Evolutionary conservation across 768 basidiomycete genomes (phyloP), one percentile per base, ranked within the genome.

Genomic region (Mycena rosella): DNA sequence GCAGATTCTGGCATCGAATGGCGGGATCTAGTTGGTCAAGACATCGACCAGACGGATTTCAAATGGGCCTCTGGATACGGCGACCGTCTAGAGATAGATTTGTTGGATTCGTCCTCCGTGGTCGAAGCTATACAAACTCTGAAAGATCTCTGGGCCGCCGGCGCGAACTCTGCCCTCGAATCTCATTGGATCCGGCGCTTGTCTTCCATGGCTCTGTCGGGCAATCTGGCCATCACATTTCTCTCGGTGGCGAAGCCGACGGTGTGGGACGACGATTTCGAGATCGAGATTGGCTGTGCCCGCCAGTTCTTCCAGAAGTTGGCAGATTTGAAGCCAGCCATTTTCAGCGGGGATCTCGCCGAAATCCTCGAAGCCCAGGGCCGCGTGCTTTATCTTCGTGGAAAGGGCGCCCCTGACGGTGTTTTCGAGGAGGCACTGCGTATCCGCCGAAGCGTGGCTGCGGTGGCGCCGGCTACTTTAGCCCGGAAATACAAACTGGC

Each of bases 131-230:
- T 72, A 4, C 42, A 29, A 29, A 48, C 47, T 45, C 58, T 70
- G 27, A 53, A 30, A 30, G 38, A 52, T 44, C 7, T 64, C 14
- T 69, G 64, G 67, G 53, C 53, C 24, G 36, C 15, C 27, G 47
- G 17, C 36, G 53, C 60, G 38, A 53, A 51, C 57, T 40, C 38
- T 3, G 60, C 60, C 15, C 60, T n/a, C 11, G 68, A 63, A 40
- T 48, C 65, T 20, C 44, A 53, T 44, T 71, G 63, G 68, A 11
- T 72, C 24, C 24, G 52, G 11, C 44, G 71, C 24, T n/a, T 72
- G 26, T 60, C 68, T 13, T 60, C 70, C 47, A 67, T 69, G 68
- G 68, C 68, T 29, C 65, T 72, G 9, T 66, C 71, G 5, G 65
- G 65, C 11, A 57, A 72, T n/a, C 45, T 71, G 32, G 29, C 45